Conservation (phyloP, 768 basidiomycete genomes). For the Amanita inopinata region DNA sequence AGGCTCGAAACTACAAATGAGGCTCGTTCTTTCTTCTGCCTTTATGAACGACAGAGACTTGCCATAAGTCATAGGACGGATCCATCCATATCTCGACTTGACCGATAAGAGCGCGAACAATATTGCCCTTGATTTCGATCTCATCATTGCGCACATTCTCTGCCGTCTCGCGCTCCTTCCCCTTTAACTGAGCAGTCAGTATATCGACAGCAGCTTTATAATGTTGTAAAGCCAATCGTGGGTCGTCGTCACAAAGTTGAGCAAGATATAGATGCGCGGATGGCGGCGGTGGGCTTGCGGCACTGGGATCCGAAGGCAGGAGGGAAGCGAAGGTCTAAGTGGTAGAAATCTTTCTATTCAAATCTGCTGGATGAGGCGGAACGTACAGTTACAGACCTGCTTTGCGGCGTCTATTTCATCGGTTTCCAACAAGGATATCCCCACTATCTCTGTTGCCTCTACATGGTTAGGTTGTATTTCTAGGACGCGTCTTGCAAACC, state of each 20-base stretch:
- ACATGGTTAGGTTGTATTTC: conserved; percentile 52
- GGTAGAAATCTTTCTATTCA: neutral
- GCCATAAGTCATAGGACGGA: conserved; percentile 81
- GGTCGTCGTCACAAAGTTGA: conserved; percentile 72
- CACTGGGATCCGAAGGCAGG: conserved; percentile 45
- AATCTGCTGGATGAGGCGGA: conserved; percentile 2
- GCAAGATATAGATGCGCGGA: conserved; percentile 87
- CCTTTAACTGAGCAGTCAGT: conserved; percentile 58
- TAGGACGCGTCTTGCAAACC: conserved; percentile 61
- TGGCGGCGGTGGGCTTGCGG: conserved; percentile 54
- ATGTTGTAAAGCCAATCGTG: conserved; percentile 59
- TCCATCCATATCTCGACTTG: conserved; percentile 99
- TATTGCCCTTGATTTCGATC: conserved; percentile 51
- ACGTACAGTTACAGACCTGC: conserved; percentile 40
- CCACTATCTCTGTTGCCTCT: conserved; percentile 73
- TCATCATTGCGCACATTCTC: conserved; percentile 36
- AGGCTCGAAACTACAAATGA: conserved; percentile 66
- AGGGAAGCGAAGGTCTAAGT: conserved; percentile 52
- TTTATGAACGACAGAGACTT: no score
- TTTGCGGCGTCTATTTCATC: conserved; percentile 69
- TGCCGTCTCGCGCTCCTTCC: conserved; percentile 49
- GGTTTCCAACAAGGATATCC: conserved; percentile 67
- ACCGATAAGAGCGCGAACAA: conserved; percentile 71
- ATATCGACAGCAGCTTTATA: conserved; percentile 78
- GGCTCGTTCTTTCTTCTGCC: no score